Evolutionary conservation across 495 filamentous ascomycete species (phyloP), one percentile per base, ranked within the genome.

Genomic region (Xylaria scruposa): DNA sequence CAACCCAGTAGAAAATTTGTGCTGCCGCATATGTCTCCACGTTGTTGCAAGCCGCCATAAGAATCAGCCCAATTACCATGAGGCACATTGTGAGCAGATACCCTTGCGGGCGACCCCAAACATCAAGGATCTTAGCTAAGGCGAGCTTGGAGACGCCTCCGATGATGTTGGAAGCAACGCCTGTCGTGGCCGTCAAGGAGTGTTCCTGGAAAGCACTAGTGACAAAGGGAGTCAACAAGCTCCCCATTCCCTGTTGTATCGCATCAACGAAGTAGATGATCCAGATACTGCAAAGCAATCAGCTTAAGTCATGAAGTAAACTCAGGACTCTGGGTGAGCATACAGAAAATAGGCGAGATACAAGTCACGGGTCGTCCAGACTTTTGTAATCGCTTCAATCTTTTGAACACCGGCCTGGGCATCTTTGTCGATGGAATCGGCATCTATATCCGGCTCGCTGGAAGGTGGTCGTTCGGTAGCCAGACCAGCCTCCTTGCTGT

Each of bases 41-140:
- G 68, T 77, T 78, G 29, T 84, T 81, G 78, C 84, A 87, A 19
- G 78, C 82, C 4, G 87, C 87, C 86, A 87, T 87, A 78, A 87
- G 83, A 67, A 84, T 72, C 24, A 88, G 78, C 19, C 85, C 86
- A 7, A 87, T 44, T 31, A 78, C 78, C 51, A 85, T 78, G 40
- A 83, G 78, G 15, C 74, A 61, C 17, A 85, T 74, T 62, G 79
- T 80, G 29, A 83, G 21, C 6, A 78, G 40, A 73, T 81, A 86
- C 56, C 82, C 85, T 77, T 73, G 86, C 70, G 77, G 89, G 77
- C 85, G 84, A 68, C 90, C 91, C 84, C 87, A 92, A 31, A 92
- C 80, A 73, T 93, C 89, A 64, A 91, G 78, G 54, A 92, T 81
- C 74, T 92, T 91, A 26, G 89, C 90, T 6, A 91, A 73, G 1